Percentiles rank a stretch among this genome's conserved stretches.
These are phyloP conservation scores for Stereocaulon alpinum DNA, from an alignment of 495 filamentous ascomycete species.

Conservation along the genomic window DNA sequence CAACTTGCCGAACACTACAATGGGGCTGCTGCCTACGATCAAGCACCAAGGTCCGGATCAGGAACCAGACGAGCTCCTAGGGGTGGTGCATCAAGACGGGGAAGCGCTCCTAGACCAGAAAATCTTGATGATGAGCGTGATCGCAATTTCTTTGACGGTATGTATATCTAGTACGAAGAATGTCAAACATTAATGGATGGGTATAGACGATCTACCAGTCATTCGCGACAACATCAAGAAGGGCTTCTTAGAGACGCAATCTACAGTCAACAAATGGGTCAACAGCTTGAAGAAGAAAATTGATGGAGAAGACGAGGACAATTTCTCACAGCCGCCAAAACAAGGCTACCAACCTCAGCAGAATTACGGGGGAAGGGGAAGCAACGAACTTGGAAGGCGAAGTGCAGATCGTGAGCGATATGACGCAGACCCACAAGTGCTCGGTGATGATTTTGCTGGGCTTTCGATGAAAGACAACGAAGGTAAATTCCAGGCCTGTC, in stretches of 20 bases:
- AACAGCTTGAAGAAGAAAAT: conserved; percentile 80
- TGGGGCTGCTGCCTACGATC: conserved; percentile 42
- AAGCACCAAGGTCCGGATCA: conserved; percentile 36
- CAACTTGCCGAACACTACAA: conserved; percentile 89
- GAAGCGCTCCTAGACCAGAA: conserved; percentile 28
- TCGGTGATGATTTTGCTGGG: conserved; percentile 83
- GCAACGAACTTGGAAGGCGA: conserved; percentile 49
- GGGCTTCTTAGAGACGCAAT: conserved; percentile 90
- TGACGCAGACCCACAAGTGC: conserved; percentile 85
- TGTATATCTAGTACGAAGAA: not conserved
- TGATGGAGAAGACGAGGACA: conserved; percentile 67
- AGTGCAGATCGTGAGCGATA: conserved; percentile 82
- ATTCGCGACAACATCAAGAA: conserved; percentile 91
- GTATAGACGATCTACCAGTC: conserved; percentile 74
- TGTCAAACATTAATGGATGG: conserved; percentile 2
- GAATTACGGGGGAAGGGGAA: conserved; percentile 41
- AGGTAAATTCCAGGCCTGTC: conserved; percentile 33
- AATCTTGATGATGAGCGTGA: conserved; percentile 51
- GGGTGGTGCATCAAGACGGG: conserved; percentile 16
- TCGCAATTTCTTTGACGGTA: conserved; percentile 83
- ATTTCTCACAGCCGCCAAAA: conserved; percentile 32
- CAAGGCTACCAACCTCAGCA: conserved; percentile 32
- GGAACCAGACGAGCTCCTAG: conserved; percentile 19
- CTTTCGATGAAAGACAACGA: conserved; percentile 73
- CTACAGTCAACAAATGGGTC: conserved; percentile 87